Evolutionary conservation across 1,284 basidiomycete genomes (phyloP).

Genomic region (Rhodotorula sp.): DNA sequence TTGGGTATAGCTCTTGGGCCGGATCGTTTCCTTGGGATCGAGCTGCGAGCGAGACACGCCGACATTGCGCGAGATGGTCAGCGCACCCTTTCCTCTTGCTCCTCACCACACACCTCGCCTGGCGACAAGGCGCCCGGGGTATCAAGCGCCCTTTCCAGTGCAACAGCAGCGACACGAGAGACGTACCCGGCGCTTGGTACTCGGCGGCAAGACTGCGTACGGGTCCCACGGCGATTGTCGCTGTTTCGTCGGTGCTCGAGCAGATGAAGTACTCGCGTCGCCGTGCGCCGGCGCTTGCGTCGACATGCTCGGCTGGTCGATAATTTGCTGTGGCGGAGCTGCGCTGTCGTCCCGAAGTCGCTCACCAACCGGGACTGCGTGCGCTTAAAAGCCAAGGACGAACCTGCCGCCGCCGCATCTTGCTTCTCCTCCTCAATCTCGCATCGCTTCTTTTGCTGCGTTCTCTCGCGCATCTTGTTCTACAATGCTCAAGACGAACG

Average conservation of each 20-base stretch:
- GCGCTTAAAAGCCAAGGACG: background rate
- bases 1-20: constrained; percentile 10
- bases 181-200: constrained; percentile 26
- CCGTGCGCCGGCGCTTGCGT: constrained; percentile 5
- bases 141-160: background rate
- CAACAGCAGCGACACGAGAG: background rate
- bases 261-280: constrained; percentile 10
- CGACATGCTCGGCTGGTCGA: background rate
- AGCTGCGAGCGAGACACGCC: background rate
- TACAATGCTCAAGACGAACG: background rate
- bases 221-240: constrained; percentile 31
- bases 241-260: constrained; percentile 3
- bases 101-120: too few species aligned
- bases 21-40: background rate
- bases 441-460: too few species aligned
- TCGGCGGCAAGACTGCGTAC: constrained; percentile 27
- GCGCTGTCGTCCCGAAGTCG: too few species aligned
- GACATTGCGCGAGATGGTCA: background rate
- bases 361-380: too few species aligned
- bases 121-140: background rate
- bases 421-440: background rate
- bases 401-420: background rate
- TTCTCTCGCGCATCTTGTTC: background rate
- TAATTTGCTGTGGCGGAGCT: too few species aligned
- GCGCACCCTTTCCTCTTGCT: background rate